Evolutionary conservation across 2,329 filamentous ascomycete genomes (phyloP), one percentile per base, ranked within the genome.

Genomic region (Ceratocystis cacaofunesta): DNA sequence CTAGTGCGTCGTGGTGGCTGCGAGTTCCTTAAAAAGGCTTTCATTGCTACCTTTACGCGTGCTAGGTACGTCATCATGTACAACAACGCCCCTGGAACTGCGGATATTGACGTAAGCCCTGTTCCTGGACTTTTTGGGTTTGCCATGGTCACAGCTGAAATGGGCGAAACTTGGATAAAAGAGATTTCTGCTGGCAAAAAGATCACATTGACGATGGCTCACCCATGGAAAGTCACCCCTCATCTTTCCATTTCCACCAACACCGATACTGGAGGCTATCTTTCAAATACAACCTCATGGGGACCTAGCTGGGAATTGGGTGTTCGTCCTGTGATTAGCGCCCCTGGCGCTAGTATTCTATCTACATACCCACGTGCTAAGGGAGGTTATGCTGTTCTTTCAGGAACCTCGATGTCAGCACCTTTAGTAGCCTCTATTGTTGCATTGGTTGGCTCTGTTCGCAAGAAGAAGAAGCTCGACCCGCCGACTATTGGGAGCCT

Each of bases 51-150:
- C 1, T 77, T 75, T 5, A 77, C 77, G 61, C 85, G 85, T 10
- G 85, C 82, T 62, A 79, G 80, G 70, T 85, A 85, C 68, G 73
- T 87, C 64, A 73, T 87, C 69, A 75, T 85, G 70, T 87, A 86
- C 73, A 86, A 86, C 76, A 83, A 81, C 68, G 72, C 72, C 3
- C 68, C 69, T 5, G 75, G 73, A 15, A 74, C 77, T 2, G 68
- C 71, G 3, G 68, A 70, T 6, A 74, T 76, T 10, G 72, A 76
- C 46, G 73, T 76, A 2, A 68, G 70, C 0, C 36, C 57, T 0
- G 74, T 75, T 1, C 50, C 70, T 0, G 71, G 71, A 1, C 70
- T 80, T 55, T 46, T 70, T 10, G 78, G 72, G 12, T 71, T 73
- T 0, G 78, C 73, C 58, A 79, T 80, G 72, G 76, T 79, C 0